phyloP scores from a whole-genome alignment of 2,329 filamentous ascomycete species.

The Aspergillus caelatus region DNA sequence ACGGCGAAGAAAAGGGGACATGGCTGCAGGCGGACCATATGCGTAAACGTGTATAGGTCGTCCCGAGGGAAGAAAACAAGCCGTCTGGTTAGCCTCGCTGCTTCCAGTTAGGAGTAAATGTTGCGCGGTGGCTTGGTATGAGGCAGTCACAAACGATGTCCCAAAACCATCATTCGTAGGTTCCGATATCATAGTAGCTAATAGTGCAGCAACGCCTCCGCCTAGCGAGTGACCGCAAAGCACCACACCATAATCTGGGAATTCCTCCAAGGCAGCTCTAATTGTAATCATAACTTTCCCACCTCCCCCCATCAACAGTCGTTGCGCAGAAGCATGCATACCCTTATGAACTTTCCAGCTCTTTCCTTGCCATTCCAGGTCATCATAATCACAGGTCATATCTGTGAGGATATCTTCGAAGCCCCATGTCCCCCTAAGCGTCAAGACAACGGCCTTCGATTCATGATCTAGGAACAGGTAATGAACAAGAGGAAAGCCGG shows the following conservation, averaged over 20 bases:
- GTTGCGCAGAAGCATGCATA: slow-evolving; percentile 70
- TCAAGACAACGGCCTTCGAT: slow-evolving; percentile 71
- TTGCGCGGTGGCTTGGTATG: slow-evolving; percentile 37
- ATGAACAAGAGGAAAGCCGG: slow-evolving; percentile 71
- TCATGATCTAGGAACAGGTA: slow-evolving; percentile 73
- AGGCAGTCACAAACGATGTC: slow-evolving; percentile 65
- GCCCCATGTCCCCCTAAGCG: slow-evolving; percentile 70
- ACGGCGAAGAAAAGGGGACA: slow-evolving; percentile 69
- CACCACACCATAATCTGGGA: slow-evolving; percentile 70
- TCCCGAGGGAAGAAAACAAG: slow-evolving; percentile 63
- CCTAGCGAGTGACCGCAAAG: slow-evolving; percentile 71
- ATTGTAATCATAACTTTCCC: slow-evolving; percentile 68
- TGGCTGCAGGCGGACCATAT: slow-evolving; percentile 73
- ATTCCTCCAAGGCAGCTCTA: slow-evolving; percentile 66
- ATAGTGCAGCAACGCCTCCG: slow-evolving; percentile 68
- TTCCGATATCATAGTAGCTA: slow-evolving; percentile 72
- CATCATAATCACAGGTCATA: slow-evolving; percentile 74
- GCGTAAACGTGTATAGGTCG: slow-evolving; percentile 78
- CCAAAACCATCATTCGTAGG: slow-evolving; percentile 54
- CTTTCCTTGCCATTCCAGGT: slow-evolving; percentile 60
- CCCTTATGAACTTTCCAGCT: slow-evolving; percentile 74
- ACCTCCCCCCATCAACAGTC: slow-evolving; percentile 68
- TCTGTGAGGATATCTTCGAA: slow-evolving; percentile 75
- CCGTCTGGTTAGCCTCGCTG: slow-evolving; percentile 21
- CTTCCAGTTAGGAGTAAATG: slow-evolving; percentile 41